A percentile compares a stretch with the other conserved stretches of the same genome.
Evolutionary conservation across 768 basidiomycete species (phyloP).

Genomic region (Lactarius pseudohatsudake): DNA sequence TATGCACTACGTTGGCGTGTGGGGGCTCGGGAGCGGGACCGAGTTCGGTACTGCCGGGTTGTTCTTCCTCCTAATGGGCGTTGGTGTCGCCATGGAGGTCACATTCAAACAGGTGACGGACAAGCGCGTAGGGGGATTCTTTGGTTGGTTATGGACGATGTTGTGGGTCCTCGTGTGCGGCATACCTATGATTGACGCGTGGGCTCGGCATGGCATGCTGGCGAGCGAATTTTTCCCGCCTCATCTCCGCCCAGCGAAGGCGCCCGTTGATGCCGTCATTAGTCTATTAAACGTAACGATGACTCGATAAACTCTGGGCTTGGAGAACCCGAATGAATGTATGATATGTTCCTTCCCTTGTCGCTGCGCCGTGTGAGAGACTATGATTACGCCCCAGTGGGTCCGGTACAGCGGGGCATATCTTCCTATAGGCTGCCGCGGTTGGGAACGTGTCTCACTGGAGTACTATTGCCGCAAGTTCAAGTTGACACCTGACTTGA

Average conservation of each 20-base stretch:
- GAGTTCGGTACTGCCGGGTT: constrained; percentile 46
- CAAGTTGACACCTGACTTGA: too few relatives aligned
- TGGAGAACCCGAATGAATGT: neutral
- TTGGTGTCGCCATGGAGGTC: constrained; percentile 49
- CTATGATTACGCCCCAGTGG: too few relatives aligned
- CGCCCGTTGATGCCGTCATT: neutral
- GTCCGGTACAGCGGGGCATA: too few relatives aligned
- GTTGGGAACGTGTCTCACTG: too few relatives aligned
- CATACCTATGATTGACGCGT: constrained; percentile 14
- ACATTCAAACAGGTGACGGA: constrained; percentile 47
- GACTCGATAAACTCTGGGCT: neutral
- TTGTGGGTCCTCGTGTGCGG: constrained; percentile 27
- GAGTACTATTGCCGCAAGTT: too few relatives aligned
- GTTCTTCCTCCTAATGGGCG: constrained; percentile 37
- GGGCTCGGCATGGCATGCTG: constrained; percentile 14
- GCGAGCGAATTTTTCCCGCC: constrained; percentile 11
- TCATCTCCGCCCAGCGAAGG: constrained; percentile 7
- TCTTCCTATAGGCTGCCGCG: too few relatives aligned
- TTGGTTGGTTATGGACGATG: constrained; percentile 54
- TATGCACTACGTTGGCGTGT: constrained; percentile 57
- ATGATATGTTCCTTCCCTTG: too few relatives aligned
- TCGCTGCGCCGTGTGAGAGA: too few relatives aligned
- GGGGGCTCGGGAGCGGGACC: constrained; percentile 56
- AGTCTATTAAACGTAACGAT: too few relatives aligned
- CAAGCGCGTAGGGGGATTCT: constrained; percentile 45